Evolutionary conservation across 768 basidiomycete species (phyloP), one percentile per base, ranked within the genome.

Genomic region (Leucocoprinus leucothites): DNA sequence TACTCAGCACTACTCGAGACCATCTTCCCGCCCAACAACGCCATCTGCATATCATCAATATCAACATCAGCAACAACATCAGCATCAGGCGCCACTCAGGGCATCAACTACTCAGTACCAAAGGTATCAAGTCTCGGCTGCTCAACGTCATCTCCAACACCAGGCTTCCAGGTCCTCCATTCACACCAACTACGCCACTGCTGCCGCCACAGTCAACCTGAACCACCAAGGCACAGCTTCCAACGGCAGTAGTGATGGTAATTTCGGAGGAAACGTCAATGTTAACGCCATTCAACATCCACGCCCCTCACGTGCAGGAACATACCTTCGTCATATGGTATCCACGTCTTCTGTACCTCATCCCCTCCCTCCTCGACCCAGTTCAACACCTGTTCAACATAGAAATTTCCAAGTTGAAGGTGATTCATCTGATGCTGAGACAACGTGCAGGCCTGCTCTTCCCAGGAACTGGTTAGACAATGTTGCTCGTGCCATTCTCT

Each of bases 321-420:
- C 83, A 4, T 85, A 89, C 63, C 78, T 91, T 9, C 82, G 88
- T 28, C 87, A 90, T 65, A 89, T 91, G 75, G 81, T 81, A 1
- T 90, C 89, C 28, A 69, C 69, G 16, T 71, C 79, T 13, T 73
- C 72, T 45, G 73, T 78, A 44, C 38, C 46, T n/a, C 70, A 73
- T 8, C 63, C n/a, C n/a, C n/a, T n/a, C n/a, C n/a, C n/a, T n/a
- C n/a, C 65, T 28, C 67, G 73, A 34, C 72, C 73, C 9, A 68
- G 61, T 42, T 75, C 71, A 2, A 72, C 68, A 7, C 65, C 65
- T 22, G 60, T 58, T 7, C 62, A 57, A 48, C 68, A 71, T 41
- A 59, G 58, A 41, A 70, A 65, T 56, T 57, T 60, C 11, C 61
- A 66, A 38, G 48, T 47, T n/a, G 6, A 31, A 11, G 31, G 6